phyloP scores from a whole-genome alignment of 305 asterid genomes.

The Rubia tinctorum region DNA sequence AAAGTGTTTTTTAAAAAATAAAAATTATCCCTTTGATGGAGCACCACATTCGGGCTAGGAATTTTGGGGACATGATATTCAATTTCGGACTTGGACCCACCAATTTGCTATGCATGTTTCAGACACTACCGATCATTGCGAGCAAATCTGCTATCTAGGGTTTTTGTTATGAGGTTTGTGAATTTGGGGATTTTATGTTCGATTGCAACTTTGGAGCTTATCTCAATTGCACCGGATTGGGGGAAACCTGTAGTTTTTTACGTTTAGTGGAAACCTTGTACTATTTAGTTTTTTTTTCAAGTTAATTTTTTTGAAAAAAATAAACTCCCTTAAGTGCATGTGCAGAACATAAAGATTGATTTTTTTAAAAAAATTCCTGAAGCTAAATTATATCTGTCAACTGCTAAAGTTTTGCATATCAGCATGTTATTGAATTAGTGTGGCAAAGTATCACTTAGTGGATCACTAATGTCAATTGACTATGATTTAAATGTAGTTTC shows the following conservation, averaged over 20 bases:
- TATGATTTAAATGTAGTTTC: background rate
- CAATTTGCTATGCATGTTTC: conserved; percentile 7
- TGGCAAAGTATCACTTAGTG: background rate
- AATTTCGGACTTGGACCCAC: conserved; percentile 32
- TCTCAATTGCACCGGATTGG: conserved; percentile 2
- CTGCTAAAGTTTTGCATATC: background rate
- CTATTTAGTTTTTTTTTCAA: background rate
- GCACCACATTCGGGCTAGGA: background rate
- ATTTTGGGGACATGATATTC: conserved; percentile 16
- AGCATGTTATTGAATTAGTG: background rate
- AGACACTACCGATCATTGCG: conserved; percentile 20
- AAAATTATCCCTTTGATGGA: background rate
- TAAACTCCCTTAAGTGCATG: background rate
- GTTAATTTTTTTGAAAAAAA: background rate
- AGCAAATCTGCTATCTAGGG: conserved; percentile 13
- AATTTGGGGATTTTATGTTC: conserved; percentile 7
- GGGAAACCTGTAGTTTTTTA: conserved; percentile 14
- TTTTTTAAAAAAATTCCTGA: background rate
- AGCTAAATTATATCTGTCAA: background rate
- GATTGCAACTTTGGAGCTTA: conserved; percentile 1
- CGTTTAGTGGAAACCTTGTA: conserved; percentile 1
- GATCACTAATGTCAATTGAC: background rate
- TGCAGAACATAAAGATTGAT: background rate
- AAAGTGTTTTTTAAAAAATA: background rate
- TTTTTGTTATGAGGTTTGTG: conserved; percentile 20